Evolutionary conservation across 2,329 filamentous ascomycete species (phyloP).

Genomic region (Xylaria sp.): DNA sequence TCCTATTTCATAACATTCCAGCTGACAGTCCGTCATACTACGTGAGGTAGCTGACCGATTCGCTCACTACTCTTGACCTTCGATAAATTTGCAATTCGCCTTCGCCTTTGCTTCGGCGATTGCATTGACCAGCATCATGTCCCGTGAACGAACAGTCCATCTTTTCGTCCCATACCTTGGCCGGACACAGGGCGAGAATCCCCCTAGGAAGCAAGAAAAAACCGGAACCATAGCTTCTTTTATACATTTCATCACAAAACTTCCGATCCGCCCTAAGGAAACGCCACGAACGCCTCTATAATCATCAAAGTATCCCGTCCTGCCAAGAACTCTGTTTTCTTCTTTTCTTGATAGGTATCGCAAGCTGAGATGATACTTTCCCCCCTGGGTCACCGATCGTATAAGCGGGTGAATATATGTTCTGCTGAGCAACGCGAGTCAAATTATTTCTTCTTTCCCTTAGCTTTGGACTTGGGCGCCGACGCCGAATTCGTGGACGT

Average conservation of each 20-base stretch:
- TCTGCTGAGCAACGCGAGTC: slow-evolving; percentile 2
- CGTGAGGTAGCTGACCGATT: background rate
- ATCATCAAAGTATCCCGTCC: slow-evolving; percentile 22
- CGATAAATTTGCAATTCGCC: background rate
- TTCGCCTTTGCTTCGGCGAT: background rate
- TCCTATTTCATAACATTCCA: slow-evolving; percentile 4
- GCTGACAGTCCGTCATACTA: background rate
- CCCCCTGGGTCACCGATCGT: background rate
- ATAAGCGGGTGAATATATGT: background rate
- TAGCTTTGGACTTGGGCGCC: slow-evolving; percentile 55
- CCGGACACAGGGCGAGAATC: background rate
- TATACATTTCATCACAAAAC: slow-evolving; percentile 28
- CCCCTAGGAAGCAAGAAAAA: slow-evolving; percentile 10
- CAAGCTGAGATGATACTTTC: background rate
- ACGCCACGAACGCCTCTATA: slow-evolving; percentile 34
- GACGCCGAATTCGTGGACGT: slow-evolving; percentile 74
- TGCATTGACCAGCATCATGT: background rate
- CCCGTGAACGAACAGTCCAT: background rate
- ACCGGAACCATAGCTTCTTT: slow-evolving; percentile 2
- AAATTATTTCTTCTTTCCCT: slow-evolving; percentile 64
- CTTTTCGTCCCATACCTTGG: slow-evolving; percentile 6
- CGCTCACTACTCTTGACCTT: background rate
- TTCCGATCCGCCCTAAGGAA: slow-evolving; percentile 4
- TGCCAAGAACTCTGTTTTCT: background rate
- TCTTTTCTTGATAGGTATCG: background rate